Evolutionary conservation across 2,329 filamentous ascomycete species (phyloP).

Genomic region (Endothia cerciana): DNA sequence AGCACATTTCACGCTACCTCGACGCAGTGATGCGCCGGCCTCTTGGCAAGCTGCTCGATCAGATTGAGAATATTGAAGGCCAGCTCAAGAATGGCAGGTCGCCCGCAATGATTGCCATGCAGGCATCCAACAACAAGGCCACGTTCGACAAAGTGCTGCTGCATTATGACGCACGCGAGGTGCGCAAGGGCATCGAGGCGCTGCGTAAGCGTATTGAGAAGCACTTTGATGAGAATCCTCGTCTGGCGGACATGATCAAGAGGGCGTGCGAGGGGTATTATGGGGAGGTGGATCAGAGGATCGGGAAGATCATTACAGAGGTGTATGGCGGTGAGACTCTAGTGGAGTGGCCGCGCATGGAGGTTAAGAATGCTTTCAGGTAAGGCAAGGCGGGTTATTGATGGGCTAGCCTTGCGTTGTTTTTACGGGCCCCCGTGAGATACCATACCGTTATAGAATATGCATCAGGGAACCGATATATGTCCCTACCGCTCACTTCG

Average conservation of each 20-base stretch:
- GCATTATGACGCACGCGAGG: slow-evolving; percentile 79
- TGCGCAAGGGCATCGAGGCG: slow-evolving; percentile 86
- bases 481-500: neutral
- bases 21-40: slow-evolving; percentile 86
- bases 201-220: slow-evolving; percentile 93
- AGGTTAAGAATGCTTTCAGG: slow-evolving; percentile 63
- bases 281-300: slow-evolving; percentile 62
- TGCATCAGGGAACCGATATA: slow-evolving; percentile 5
- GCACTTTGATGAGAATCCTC: slow-evolving; percentile 83
- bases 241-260: slow-evolving; percentile 61
- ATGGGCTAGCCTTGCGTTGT: neutral
- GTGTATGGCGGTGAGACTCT: slow-evolving; percentile 67
- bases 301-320: slow-evolving; percentile 62
- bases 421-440: slow-evolving; percentile 5
- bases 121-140: slow-evolving; percentile 80
- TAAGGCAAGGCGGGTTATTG: slow-evolving; percentile 12
- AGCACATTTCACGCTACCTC: slow-evolving; percentile 88
- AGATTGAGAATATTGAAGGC: slow-evolving; percentile 85
- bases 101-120: slow-evolving; percentile 69
- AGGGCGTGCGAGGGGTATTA: slow-evolving; percentile 67
- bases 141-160: slow-evolving; percentile 86
- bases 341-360: slow-evolving; percentile 68
- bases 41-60: slow-evolving; percentile 87
- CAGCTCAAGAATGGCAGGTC: slow-evolving; percentile 65
- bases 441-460: slow-evolving; percentile 11